Conservation (phyloP, 2,329 filamentous ascomycete genomes). For the Lasiodiplodia citricola region DNA sequence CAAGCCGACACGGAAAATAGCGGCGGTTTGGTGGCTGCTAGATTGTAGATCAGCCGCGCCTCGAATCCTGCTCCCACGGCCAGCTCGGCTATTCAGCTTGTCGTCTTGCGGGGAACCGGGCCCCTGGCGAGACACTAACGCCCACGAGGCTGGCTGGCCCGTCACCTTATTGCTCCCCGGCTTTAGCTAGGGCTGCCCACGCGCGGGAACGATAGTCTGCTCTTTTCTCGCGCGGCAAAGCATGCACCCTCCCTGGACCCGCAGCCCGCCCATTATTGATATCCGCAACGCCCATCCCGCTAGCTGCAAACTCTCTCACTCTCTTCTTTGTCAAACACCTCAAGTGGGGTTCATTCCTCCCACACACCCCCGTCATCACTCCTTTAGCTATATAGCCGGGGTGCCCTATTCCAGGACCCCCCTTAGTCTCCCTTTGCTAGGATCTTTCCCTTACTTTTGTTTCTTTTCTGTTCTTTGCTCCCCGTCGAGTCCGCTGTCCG, state of each 20-base stretch:
- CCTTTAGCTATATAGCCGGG: background rate
- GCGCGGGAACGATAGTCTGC: background rate
- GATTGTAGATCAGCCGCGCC: conserved; percentile 12
- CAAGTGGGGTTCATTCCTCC: background rate
- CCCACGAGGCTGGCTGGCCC: background rate
- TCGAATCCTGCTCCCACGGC: background rate
- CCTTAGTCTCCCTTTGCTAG: background rate
- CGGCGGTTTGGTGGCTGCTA: background rate
- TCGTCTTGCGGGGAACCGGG: conserved; percentile 11
- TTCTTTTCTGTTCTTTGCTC: background rate
- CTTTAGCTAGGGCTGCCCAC: background rate
- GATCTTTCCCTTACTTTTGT: background rate
- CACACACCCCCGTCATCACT: background rate
- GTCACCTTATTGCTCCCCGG: background rate
- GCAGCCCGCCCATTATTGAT: background rate
- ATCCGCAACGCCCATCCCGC: conserved; percentile 1
- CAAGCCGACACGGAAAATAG: background rate
- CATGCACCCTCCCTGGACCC: background rate
- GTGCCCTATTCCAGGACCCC: background rate
- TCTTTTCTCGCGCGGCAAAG: background rate
- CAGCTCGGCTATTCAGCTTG: conserved; percentile 4
- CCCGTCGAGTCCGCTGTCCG: background rate
- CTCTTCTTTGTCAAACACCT: background rate
- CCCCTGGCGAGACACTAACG: background rate
- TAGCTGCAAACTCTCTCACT: background rate